phyloP scores from a whole-genome alignment of 345 rosid genomes.

The Populus simonii region DNA sequence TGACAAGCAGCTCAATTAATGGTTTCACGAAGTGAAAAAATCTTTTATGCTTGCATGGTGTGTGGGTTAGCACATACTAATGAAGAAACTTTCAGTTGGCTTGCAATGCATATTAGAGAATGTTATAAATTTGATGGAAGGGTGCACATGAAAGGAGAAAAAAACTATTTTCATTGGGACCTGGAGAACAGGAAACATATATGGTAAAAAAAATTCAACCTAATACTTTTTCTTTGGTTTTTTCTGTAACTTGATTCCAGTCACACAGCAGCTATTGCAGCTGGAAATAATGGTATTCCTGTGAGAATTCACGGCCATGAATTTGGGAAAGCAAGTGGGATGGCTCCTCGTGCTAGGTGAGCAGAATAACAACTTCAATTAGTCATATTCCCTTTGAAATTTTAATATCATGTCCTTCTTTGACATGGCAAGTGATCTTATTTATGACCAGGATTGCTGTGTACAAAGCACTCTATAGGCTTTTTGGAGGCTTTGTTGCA shows the following conservation, averaged over 20 bases:
- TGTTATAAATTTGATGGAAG: background rate
- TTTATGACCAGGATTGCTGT: constrained; percentile 70
- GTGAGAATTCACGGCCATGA: constrained; percentile 91
- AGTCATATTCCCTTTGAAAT: background rate
- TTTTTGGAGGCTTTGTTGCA: constrained; percentile 91
- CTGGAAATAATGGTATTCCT: constrained; percentile 96
- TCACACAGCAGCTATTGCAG: constrained; percentile 98
- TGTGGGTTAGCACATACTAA: too few species aligned
- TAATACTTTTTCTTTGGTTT: constrained; percentile 17
- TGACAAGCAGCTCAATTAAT: background rate
- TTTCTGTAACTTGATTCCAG: constrained; percentile 38
- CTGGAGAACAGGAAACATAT: background rate
- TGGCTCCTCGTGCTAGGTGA: constrained; percentile 99
- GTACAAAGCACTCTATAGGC: constrained; percentile 93
- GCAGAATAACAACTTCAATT: constrained; percentile 6
- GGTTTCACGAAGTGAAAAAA: background rate
- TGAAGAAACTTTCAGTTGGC: too few species aligned
- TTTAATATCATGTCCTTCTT: background rate
- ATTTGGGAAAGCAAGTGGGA: constrained; percentile 99
- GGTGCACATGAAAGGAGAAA: background rate
- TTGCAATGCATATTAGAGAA: background rate
- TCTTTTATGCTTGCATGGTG: too few species aligned
- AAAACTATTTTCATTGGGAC: background rate
- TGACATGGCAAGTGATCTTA: constrained; percentile 4
- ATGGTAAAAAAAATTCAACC: background rate